A percentile compares a stretch with the other conserved stretches of the same genome.
Evolutionary conservation across 306 rosid genomes (phyloP).

Genomic region (Begonia peltatifolia): DNA sequence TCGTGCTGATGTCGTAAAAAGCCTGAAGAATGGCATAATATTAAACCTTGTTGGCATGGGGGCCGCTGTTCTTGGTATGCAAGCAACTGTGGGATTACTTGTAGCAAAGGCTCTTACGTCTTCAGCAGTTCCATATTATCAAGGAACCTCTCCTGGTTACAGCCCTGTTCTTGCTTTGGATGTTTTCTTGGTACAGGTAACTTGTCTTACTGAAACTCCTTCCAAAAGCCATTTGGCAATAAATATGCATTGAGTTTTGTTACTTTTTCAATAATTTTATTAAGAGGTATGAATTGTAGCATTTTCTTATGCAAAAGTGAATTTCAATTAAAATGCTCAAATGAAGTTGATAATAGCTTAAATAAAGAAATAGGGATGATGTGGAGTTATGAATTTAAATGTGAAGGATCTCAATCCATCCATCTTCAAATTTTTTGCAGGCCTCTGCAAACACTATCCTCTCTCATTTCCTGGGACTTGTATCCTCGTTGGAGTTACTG

Average conservation of each 20-base stretch:
- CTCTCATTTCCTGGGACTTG: slow-evolving; percentile 87
- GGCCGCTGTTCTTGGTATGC: slow-evolving; percentile 91
- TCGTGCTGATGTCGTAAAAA: slow-evolving; percentile 87
- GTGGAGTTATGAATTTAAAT: no score
- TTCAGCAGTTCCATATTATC: slow-evolving; percentile 77
- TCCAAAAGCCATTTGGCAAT: no score
- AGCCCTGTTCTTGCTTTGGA: slow-evolving; percentile 94
- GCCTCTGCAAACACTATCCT: slow-evolving; percentile 94
- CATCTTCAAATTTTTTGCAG: slow-evolving; percentile 20
- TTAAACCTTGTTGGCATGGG: slow-evolving; percentile 87
- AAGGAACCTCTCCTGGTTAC: slow-evolving; percentile 67
- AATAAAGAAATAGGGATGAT: no score
- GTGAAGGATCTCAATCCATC: no score
- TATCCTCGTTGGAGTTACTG: slow-evolving; percentile 74
- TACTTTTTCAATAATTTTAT: no score
- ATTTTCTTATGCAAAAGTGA: no score
- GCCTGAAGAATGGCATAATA: slow-evolving; percentile 65
- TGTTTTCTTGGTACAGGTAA: slow-evolving; percentile 94
- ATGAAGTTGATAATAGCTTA: no score
- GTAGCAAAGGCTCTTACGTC: slow-evolving; percentile 97
- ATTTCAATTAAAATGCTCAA: no score
- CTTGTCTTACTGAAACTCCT: not conserved
- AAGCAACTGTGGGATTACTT: slow-evolving; percentile 81
- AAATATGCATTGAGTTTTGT: no score
- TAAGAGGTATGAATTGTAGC: no score